Evolutionary conservation across 1,284 basidiomycete species (phyloP), one percentile per base, ranked within the genome.

Genomic region (Puccinia novopanici): DNA sequence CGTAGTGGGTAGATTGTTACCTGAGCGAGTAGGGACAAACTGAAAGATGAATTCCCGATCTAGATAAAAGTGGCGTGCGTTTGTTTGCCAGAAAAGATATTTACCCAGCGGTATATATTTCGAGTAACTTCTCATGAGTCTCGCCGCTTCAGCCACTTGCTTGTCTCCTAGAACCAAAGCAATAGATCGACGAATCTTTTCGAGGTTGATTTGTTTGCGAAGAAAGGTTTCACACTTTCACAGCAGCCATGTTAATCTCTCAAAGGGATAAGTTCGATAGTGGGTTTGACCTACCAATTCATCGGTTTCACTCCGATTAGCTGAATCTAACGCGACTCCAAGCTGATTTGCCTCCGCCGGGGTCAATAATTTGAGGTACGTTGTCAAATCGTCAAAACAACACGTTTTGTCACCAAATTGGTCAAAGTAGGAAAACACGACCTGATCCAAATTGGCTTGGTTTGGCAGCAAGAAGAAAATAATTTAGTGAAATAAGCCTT

Each of bases 311-410:
- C 40, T 50, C n/a, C 24, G 2, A 13, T 34, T 27, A 12, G 48
- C 19, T 75, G n/a, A 22, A 40, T 61, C 40, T 55, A 75, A 63
- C 15, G 34, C 48, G 40, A 40, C 40, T 4, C 37, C 17, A 59
- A 75, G 73, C 10, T 48, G 61, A 19, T 48, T 30, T 17, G 84
- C 83, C 22, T 83, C 77, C 2, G 88, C 87, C 63, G 86, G 87
- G 0, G 84, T 82, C 4, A 91, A 86, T 10, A 84, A 83, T 55
- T 90, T 85, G 4, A 87, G 83, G 84, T 91, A 94, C 5, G 90
- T 89, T 82, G 88, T 88, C 63, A 96, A 86, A 83, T 96, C 94
- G 85, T 95, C 93, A 82, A 90, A 93, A 85, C 92, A 94, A 85
- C 92, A 93, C 6, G 91, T 87, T 86, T 94, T 96, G 84, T 90